Evolutionary conservation across 2,329 filamentous ascomycete species (phyloP).

Genomic region (Penicillium sp.): DNA sequence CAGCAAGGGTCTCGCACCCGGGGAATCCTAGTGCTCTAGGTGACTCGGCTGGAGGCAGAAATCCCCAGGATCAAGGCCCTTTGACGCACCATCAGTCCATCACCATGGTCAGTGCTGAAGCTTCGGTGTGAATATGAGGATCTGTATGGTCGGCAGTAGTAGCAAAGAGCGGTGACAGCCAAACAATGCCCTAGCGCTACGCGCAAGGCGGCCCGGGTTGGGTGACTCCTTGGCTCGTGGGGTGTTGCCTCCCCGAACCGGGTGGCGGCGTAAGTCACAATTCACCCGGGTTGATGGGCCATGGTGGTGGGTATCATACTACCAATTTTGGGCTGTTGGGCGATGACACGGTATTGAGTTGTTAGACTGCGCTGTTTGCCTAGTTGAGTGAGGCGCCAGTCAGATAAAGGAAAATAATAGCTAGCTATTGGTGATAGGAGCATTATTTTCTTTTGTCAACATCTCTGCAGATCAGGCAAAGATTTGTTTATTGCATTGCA

Average conservation of each 20-base stretch:
- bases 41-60: too few relatives aligned
- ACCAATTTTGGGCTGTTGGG: background rate
- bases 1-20: background rate
- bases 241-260: background rate
- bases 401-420: background rate
- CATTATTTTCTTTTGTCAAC: too few relatives aligned
- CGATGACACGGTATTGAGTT: background rate
- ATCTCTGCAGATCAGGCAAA: too few relatives aligned
- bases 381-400: background rate
- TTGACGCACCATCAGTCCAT: background rate
- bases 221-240: background rate
- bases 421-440: background rate
- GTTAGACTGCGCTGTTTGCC: background rate
- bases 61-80: background rate
- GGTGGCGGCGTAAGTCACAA: background rate
- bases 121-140: background rate
- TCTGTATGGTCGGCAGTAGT: too few relatives aligned
- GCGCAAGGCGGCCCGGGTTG: background rate
- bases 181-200: slow-evolving; percentile 1
- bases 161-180: slow-evolving; percentile 8
- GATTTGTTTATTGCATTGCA: background rate
- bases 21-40: background rate
- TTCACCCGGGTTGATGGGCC: background rate
- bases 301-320: background rate
- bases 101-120: background rate